Percentiles rank a stretch among this genome's conserved stretches.
phyloP scores from a whole-genome alignment of 257 asterid genomes.

The Avicennia marina region DNA sequence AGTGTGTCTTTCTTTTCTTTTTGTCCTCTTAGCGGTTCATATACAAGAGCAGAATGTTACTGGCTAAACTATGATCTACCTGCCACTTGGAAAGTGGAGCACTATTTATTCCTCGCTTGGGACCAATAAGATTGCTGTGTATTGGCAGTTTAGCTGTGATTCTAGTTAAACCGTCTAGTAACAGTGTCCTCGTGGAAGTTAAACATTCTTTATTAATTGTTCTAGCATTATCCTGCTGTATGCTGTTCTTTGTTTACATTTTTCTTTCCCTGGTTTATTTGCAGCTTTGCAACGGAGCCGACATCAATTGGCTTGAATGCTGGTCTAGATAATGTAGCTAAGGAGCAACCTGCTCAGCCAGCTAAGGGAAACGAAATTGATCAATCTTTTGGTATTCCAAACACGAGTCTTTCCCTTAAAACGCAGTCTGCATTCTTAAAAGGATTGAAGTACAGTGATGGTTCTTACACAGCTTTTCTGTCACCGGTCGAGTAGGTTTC shows the following conservation, averaged over 20 bases:
- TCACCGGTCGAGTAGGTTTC: constrained; percentile 36
- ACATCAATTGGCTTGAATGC: constrained; percentile 65
- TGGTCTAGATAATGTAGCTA: constrained; percentile 36
- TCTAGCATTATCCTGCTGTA: background rate
- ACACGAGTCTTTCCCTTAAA: constrained; percentile 46
- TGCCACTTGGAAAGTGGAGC: no score
- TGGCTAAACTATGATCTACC: no score
- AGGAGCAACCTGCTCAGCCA: constrained; percentile 28
- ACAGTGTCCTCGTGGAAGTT: no score
- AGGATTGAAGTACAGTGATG: constrained; percentile 55
- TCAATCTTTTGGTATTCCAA: constrained; percentile 42
- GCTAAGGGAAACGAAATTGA: constrained; percentile 21
- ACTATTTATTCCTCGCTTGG: no score
- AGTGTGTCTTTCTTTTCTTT: no score
- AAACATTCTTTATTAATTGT: background rate
- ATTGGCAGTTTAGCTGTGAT: no score
- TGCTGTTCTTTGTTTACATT: background rate
- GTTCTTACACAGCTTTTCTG: constrained; percentile 54
- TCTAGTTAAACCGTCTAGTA: no score
- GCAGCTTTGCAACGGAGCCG: constrained; percentile 69
- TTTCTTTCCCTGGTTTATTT: background rate
- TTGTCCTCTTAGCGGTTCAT: no score
- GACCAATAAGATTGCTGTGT: no score
- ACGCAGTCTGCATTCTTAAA: constrained; percentile 45
- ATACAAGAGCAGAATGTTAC: no score